Evolutionary conservation across 176 grass and related monocot genomes (phyloP).

Genomic region (Zizania latifolia): DNA sequence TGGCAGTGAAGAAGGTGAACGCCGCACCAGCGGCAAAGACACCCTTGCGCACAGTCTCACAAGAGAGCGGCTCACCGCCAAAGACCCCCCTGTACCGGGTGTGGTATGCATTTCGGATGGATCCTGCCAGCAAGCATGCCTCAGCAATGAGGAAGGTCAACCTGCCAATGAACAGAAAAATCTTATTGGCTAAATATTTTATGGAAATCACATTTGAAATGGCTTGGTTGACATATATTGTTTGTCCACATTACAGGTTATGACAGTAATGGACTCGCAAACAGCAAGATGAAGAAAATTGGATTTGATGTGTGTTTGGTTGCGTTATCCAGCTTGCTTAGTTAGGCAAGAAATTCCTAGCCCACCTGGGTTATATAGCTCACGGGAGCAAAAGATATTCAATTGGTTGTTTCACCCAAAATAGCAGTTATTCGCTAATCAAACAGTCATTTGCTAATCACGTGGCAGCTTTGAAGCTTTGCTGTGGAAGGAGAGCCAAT

Average conservation of each 20-base stretch:
- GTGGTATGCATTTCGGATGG: conserved; percentile 83
- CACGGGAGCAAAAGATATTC: too few species aligned
- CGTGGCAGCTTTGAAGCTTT: too few species aligned
- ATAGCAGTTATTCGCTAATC: too few species aligned
- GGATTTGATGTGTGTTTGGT: too few species aligned
- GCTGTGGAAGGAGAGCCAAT: too few species aligned
- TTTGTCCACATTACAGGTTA: not conserved
- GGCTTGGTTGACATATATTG: not conserved
- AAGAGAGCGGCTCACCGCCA: conserved; percentile 34
- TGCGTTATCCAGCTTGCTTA: too few species aligned
- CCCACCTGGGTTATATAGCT: too few species aligned
- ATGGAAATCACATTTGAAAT: not conserved
- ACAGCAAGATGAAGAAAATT: not conserved
- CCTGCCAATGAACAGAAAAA: conserved; percentile 31
- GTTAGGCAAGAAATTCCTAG: too few species aligned
- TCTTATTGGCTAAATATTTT: not conserved
- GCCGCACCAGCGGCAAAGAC: conserved; percentile 80
- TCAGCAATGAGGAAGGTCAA: conserved; percentile 71
- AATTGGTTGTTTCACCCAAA: too few species aligned
- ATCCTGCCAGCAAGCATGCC: conserved; percentile 69
- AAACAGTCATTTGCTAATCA: too few species aligned
- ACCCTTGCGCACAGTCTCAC: conserved; percentile 82
- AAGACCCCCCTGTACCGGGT: conserved; percentile 66
- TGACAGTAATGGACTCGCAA: not conserved
- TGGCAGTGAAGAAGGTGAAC: conserved; percentile 81